Base-by-base conservation (phyloP, 306 rosid genomes). In the Chamaecrista fasciculata region DNA sequence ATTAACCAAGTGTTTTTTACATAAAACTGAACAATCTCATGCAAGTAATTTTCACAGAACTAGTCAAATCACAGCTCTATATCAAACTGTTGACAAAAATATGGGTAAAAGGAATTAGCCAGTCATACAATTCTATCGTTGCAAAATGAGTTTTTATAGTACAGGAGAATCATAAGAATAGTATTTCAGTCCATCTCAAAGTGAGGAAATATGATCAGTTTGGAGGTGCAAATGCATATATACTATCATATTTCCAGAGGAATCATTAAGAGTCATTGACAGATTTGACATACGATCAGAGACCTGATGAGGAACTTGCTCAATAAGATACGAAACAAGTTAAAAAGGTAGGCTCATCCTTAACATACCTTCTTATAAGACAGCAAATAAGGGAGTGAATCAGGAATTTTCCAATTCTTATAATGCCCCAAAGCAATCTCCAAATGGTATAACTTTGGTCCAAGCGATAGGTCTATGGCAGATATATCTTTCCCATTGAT, bases 401-500 rank as follows among this genome's bases (percentile, higher is more conserved):
- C 96, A 34, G 97, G 97, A 63, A 86, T 66, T 3, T 81, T 60
- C 99, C 99, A 94, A 57, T 81, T 83, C 85, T 91, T 94, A 70
- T 34, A 88, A 83, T 91, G 91, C 52, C 89, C 91, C 84, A 94
- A 76, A 75, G 84, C 95, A 82, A 94, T 88, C 78, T 94, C 97
- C 67, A 94, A 76, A 83, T 94, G 97, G 76, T 84, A 64, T 83
- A 94, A 67, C 91, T 94, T 94, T 75, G 97, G 99, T 65, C 81
- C 96, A 62, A 94, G 97, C 36, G 97, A 88, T 33, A 94, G 76
- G 71, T 94, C 99, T 26, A 70, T 86, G 0, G 95, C 91, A 72
- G 95, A 88, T 80, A 91, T 74, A 59, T 81, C 82, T 78, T 82
- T 79, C 71, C 99, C 96, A 65, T 88, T 86, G 81, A 94, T 57